Evolutionary conservation across 371 early-diverging fungal genomes (phyloP).

Genomic region (Syncephalastrum sp.): DNA sequence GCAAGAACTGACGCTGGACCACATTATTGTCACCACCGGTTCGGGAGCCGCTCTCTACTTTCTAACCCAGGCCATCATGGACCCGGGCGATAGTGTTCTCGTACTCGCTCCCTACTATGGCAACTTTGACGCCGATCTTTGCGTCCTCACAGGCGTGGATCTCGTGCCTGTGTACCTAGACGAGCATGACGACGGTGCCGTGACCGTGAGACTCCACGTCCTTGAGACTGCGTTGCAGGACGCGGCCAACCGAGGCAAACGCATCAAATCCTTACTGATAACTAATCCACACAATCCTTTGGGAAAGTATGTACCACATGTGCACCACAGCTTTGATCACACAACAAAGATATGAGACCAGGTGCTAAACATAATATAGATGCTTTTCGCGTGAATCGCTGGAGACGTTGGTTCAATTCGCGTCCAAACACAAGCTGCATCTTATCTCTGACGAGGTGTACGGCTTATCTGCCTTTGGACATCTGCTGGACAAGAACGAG

Average conservation of each 20-base stretch:
- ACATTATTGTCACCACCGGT: constrained; percentile 69
- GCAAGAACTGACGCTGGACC: constrained; percentile 36
- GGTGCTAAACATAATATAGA: constrained; percentile 15
- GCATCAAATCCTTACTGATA: constrained; percentile 55
- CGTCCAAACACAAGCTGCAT: constrained; percentile 62
- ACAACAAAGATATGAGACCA: background rate
- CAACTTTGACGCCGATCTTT: constrained; percentile 66
- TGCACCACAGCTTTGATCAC: background rate
- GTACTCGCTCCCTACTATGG: constrained; percentile 76
- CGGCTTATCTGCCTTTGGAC: constrained; percentile 65
- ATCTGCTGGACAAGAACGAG: constrained; percentile 17
- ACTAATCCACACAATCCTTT: constrained; percentile 74
- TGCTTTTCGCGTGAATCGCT: constrained; percentile 55
- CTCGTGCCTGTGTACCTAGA: constrained; percentile 46
- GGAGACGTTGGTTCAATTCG: constrained; percentile 57
- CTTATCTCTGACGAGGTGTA: constrained; percentile 84
- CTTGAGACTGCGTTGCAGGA: constrained; percentile 42
- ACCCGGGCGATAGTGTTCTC: constrained; percentile 74
- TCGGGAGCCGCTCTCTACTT: constrained; percentile 64
- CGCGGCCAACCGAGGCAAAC: constrained; percentile 32
- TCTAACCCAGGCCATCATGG: constrained; percentile 57
- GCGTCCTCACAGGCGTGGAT: constrained; percentile 48
- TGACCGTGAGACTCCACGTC: constrained; percentile 28
- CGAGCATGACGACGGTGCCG: constrained; percentile 4
- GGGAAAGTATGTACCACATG: constrained; percentile 38